phyloP scores from a whole-genome alignment of 495 filamentous ascomycete genomes.

The Podospora tetraspora region DNA sequence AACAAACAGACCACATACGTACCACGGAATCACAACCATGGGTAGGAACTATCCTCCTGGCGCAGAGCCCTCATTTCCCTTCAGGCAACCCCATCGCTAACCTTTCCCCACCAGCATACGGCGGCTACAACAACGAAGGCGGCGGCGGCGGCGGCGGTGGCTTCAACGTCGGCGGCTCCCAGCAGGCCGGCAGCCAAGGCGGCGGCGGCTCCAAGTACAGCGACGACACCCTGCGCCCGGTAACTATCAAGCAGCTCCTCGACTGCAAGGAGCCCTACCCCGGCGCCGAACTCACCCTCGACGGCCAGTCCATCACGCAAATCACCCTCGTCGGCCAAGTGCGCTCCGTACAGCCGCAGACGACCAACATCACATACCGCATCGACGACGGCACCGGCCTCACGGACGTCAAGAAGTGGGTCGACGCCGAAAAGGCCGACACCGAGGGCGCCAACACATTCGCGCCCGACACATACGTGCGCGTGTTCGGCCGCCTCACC shows the following conservation, averaged over 20 bases:
- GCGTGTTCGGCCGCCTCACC: conserved; percentile 75
- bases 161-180: conserved; percentile 41
- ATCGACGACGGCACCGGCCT: conserved; percentile 92
- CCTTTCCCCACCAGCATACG: conserved; percentile 33
- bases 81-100: background rate
- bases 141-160: conserved; percentile 41
- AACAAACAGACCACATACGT: background rate
- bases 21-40: conserved; percentile 9
- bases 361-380: conserved; percentile 86
- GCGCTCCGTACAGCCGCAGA: conserved; percentile 74
- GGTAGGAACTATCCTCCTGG: background rate
- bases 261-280: conserved; percentile 71
- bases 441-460: conserved; percentile 36
- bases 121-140: conserved; percentile 38
- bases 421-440: conserved; percentile 57
- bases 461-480: conserved; percentile 66
- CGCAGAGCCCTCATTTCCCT: background rate
- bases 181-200: conserved; percentile 42
- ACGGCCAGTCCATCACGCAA: conserved; percentile 58
- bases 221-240: conserved; percentile 74
- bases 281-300: conserved; percentile 68
- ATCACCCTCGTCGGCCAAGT: conserved; percentile 87
- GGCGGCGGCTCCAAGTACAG: conserved; percentile 25
- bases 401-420: conserved; percentile 90
- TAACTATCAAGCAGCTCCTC: conserved; percentile 90